A percentile compares a stretch with the other conserved stretches of the same genome.
Conservation (phyloP, 345 rosid genomes). For the Camelina sativa region DNA sequence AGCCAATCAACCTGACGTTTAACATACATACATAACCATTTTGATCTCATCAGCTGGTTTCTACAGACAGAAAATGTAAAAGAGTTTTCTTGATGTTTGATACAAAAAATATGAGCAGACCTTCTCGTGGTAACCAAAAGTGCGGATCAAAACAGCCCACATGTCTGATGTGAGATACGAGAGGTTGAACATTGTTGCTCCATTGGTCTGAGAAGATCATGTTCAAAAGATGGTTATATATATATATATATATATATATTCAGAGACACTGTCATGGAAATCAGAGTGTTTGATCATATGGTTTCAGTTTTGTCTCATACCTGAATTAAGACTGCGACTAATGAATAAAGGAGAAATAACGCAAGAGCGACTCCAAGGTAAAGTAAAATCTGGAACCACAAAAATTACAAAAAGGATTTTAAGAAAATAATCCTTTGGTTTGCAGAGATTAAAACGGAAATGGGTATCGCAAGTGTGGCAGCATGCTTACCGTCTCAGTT, state of each 20-base stretch:
- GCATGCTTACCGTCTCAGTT: constrained; percentile 70
- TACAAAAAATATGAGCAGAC: constrained; percentile 41
- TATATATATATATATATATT: too few species aligned
- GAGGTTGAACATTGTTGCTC: constrained; percentile 88
- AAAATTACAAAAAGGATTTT: neutral
- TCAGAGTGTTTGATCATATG: neutral
- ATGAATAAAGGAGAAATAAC: constrained; percentile 80
- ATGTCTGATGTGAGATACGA: constrained; percentile 91
- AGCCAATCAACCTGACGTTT: constrained; percentile 75
- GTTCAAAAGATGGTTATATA: too few species aligned
- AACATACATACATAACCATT: neutral
- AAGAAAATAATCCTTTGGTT: too few species aligned
- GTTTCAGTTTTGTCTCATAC: constrained; percentile 43
- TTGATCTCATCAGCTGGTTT: constrained; percentile 12
- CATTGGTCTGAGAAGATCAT: constrained; percentile 53
- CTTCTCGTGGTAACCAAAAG: constrained; percentile 85
- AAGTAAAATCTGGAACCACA: constrained; percentile 60
- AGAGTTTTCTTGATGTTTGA: neutral
- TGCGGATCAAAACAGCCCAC: constrained; percentile 94
- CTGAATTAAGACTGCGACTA: constrained; percentile 81
- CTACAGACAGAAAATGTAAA: neutral
- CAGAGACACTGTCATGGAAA: neutral
- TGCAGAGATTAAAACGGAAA: too few species aligned
- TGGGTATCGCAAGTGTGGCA: neutral
- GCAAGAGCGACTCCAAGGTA: constrained; percentile 65